Percentiles rank a stretch among this genome's conserved stretches.
These are phyloP conservation scores for Volutella citrinella DNA, from an alignment of 2,329 filamentous ascomycete species.

Conservation along the genomic window DNA sequence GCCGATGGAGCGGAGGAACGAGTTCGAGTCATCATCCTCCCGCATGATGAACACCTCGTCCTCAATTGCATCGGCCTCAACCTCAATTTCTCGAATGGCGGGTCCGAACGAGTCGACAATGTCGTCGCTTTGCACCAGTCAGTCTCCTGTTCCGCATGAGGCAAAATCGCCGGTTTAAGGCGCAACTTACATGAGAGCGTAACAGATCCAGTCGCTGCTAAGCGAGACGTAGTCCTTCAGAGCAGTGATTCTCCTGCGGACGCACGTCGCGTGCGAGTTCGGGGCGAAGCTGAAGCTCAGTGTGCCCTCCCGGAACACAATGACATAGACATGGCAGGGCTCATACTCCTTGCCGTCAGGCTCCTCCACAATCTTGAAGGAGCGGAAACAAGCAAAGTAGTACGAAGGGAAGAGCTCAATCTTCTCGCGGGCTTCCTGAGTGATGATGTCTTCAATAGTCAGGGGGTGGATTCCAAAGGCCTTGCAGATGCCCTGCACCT, in stretches of 20 bases:
- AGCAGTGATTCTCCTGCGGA: constrained; percentile 86
- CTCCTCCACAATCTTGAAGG: constrained; percentile 78
- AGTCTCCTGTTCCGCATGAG: too few species aligned
- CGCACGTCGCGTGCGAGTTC: constrained; percentile 83
- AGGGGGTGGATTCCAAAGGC: constrained; percentile 94
- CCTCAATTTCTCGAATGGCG: constrained; percentile 80
- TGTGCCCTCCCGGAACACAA: constrained; percentile 94
- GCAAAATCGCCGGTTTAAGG: too few species aligned
- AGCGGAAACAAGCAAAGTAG: constrained; percentile 97
- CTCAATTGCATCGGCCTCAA: constrained; percentile 88
- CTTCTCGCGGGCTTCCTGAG: constrained; percentile 94
- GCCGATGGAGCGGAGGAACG: constrained; percentile 84
- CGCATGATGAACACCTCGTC: constrained; percentile 93
- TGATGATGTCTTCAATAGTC: constrained; percentile 94
- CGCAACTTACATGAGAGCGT: constrained; percentile 90
- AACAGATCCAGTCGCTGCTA: constrained; percentile 98
- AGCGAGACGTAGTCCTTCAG: constrained; percentile 93
- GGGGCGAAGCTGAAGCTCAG: constrained; percentile 91
- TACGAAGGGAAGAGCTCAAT: constrained; percentile 97
- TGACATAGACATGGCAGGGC: constrained; percentile 93
- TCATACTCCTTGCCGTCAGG: constrained; percentile 81
- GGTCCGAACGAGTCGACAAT: constrained; percentile 96
- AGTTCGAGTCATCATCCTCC: constrained; percentile 84
- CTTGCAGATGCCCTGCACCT: constrained; percentile 83
- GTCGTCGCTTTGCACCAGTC: constrained; percentile 64